Evolutionary conservation across 1,284 basidiomycete species (phyloP).

Genomic region (Neonothopanus nambi): DNA sequence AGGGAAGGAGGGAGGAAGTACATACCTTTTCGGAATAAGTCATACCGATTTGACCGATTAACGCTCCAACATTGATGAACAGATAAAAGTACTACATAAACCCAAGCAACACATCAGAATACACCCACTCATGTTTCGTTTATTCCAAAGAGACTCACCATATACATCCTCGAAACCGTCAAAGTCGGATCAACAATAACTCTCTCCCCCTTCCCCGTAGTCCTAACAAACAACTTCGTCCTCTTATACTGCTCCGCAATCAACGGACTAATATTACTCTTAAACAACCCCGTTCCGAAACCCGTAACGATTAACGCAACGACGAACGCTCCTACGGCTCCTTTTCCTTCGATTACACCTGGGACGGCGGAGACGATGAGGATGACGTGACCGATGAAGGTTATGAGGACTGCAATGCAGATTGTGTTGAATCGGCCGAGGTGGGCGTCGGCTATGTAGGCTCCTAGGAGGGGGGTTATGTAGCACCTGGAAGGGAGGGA

Average conservation of each 20-base stretch:
- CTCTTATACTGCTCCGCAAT: slow-evolving; percentile 76
- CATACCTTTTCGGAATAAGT: slow-evolving; percentile 70
- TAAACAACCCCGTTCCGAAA: slow-evolving; percentile 73
- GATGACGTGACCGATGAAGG: slow-evolving; percentile 14
- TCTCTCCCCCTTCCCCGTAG: slow-evolving; percentile 63
- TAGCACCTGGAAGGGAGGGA: slow-evolving; percentile 5
- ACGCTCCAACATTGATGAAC: slow-evolving; percentile 78
- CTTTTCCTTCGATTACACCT: slow-evolving; percentile 61
- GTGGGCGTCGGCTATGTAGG: slow-evolving; percentile 14
- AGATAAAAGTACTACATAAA: slow-evolving; percentile 70
- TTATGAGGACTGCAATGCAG: slow-evolving; percentile 11
- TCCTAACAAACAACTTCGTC: slow-evolving; percentile 56
- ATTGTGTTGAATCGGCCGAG: slow-evolving; percentile 15
- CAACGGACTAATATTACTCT: slow-evolving; percentile 77
- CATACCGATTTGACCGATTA: slow-evolving; percentile 72
- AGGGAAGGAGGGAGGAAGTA: neutral
- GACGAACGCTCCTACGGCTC: slow-evolving; percentile 62
- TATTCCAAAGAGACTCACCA: slow-evolving; percentile 41
- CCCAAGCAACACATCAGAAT: no score
- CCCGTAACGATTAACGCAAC: slow-evolving; percentile 73
- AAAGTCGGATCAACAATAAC: slow-evolving; percentile 81
- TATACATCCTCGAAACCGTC: slow-evolving; percentile 73
- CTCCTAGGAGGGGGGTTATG: slow-evolving; percentile 3
- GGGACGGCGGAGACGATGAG: slow-evolving; percentile 56
- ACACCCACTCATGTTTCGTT: neutral